phyloP scores from a whole-genome alignment of 164 flowering plant genomes.

The Kalanchoe fedtschenkoi region DNA sequence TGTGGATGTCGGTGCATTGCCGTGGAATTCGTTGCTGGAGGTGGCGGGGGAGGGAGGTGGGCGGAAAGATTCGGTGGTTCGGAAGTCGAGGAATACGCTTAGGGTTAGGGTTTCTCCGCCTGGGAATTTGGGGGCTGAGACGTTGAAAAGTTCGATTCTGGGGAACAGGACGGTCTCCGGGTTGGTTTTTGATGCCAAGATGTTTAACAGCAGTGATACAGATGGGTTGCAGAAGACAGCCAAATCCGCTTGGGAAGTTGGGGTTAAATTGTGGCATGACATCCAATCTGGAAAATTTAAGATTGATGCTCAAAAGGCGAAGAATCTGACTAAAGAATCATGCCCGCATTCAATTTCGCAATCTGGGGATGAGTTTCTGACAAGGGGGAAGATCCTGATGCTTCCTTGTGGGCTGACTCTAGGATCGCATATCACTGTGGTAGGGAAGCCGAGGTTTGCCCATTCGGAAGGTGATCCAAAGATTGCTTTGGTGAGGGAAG shows the following conservation, averaged over 20 bases:
- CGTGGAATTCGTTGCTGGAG: neutral
- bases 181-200: slow-evolving; percentile 24
- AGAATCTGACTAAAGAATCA: slow-evolving; percentile 17
- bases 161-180: slow-evolving; percentile 33
- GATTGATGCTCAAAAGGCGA: slow-evolving; percentile 3
- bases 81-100: slow-evolving; percentile 17
- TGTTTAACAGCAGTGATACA: slow-evolving; percentile 11
- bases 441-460: slow-evolving; percentile 59
- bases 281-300: slow-evolving; percentile 24
- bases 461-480: slow-evolving; percentile 51
- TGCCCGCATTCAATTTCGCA: slow-evolving; percentile 59
- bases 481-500: slow-evolving; percentile 44
- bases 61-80: slow-evolving; percentile 17
- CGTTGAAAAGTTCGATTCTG: slow-evolving; percentile 12
- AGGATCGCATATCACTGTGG: slow-evolving; percentile 77
- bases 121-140: slow-evolving; percentile 8
- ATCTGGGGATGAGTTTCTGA: slow-evolving; percentile 40
- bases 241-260: slow-evolving; percentile 30
- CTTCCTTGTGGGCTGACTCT: slow-evolving; percentile 81
- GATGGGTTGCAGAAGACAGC: slow-evolving; percentile 29
- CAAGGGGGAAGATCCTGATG: slow-evolving; percentile 32
- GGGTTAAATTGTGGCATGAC: slow-evolving; percentile 26
- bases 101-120: slow-evolving; percentile 13
- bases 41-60: slow-evolving; percentile 15
- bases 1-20: neutral